A percentile compares a stretch with the other conserved stretches of the same genome.
Evolutionary conservation across 2,329 filamentous ascomycete genomes (phyloP).

Genomic region (Colletotrichum sublineola): DNA sequence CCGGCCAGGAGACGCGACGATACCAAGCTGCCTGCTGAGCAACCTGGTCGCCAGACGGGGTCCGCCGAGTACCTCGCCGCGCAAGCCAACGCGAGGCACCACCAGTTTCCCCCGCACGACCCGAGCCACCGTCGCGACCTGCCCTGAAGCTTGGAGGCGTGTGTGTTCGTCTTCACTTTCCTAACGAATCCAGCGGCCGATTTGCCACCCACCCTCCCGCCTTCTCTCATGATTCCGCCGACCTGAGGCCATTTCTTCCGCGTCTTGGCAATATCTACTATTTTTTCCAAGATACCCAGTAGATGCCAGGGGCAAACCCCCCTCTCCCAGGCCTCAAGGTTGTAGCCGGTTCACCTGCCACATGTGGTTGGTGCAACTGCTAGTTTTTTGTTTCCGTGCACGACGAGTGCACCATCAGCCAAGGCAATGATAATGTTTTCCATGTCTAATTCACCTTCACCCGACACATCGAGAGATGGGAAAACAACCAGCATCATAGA

Average conservation of each 20-base stretch:
- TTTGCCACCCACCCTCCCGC: too few relatives aligned
- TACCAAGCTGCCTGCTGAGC: conserved; percentile 72
- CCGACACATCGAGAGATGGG: conserved; percentile 32
- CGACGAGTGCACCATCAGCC: conserved; percentile 23
- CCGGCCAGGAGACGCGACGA: conserved; percentile 60
- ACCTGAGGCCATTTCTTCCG: conserved; percentile 33
- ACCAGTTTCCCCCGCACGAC: conserved; percentile 59
- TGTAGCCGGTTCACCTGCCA: conserved; percentile 23
- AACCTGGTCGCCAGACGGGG: conserved; percentile 65
- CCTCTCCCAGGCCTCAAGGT: conserved; percentile 28
- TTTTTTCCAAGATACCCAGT: conserved; percentile 42
- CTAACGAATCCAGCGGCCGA: not conserved
- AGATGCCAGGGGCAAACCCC: conserved; percentile 19
- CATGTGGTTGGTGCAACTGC: conserved; percentile 3
- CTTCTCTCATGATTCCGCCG: conserved; percentile 1
- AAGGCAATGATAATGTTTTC: conserved; percentile 43
- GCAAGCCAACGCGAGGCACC: conserved; percentile 54
- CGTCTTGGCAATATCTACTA: conserved; percentile 35
- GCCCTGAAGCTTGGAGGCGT: conserved; percentile 47
- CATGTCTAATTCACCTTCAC: conserved; percentile 38
- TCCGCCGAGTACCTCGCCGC: conserved; percentile 66
- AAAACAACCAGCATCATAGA: conserved; percentile 33
- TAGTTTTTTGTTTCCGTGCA: conserved; percentile 4
- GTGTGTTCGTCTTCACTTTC: not conserved
- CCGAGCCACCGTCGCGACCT: conserved; percentile 57